Evolutionary conservation across 2,329 filamentous ascomycete species (phyloP), one percentile per base, ranked within the genome.

Genomic region (Orbilia javanica): DNA sequence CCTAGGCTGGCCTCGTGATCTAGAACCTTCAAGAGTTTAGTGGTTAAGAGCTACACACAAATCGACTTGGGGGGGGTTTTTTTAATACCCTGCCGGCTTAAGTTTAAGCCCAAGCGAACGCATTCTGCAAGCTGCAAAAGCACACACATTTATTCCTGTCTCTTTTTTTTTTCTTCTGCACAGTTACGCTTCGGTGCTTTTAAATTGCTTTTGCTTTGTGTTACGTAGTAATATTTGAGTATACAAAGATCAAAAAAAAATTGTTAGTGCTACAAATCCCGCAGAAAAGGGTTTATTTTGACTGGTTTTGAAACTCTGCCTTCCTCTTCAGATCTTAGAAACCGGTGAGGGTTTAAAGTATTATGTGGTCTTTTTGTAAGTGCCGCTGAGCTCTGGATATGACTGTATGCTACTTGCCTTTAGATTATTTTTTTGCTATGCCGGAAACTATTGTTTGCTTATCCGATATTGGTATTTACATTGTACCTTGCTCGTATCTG

Each of bases 1-100:
- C 60, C 69, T 44, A 42, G 60, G 60, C 11, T 73, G 69, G 53
- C 64, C 69, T 73, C 69, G 69, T 73, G 69, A 73, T 66, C 69
- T 73, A 48, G 69, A 73, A 66, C 60, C 62, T 50, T 42, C 34
- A 60, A 25, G 55, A 60, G 55, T 39, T 60, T 60, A 60, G 55
- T 60, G 55, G 36, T 36, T 25, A 22, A 39, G 27, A 60, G 34
- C 15, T 29, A 22, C 34, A 65, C n/a, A 18, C 29, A 34, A n/a
- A 18, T 34, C 55, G 53, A 29, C 36, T 55, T 62, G 48, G n/a
- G n/a, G n/a, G n/a, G n/a, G n/a, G n/a, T 25, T 62, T 36, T 55
- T 42, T 34, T 55, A 44, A 18, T 22, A 34, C 63, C 53, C 66
- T 42, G 48, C 31, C 48, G 31, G 20, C 27, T 55, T 44, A 50